Conservation (phyloP, 192 early-diverging fungal genomes). For the Backusella australiensis region DNA sequence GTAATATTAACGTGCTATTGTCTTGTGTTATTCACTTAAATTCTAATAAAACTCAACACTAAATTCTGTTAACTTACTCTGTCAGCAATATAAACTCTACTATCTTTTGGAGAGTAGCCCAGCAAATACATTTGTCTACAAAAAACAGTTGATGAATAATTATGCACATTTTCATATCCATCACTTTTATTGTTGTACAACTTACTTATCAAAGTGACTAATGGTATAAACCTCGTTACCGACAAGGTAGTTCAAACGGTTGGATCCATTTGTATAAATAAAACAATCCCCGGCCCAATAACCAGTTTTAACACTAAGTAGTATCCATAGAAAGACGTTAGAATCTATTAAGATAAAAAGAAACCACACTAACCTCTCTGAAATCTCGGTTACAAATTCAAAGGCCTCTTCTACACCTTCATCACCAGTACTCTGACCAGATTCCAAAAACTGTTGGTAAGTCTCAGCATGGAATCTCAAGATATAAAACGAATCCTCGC, state of each 20-base stretch:
- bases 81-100: conserved; percentile 91
- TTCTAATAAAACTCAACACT: background rate
- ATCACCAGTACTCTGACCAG: conserved; percentile 71
- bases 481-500: conserved; percentile 95
- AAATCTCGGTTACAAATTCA: conserved; percentile 93
- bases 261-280: conserved; percentile 90
- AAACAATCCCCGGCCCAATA: conserved; percentile 99
- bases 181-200: background rate
- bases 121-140: conserved; percentile 81
- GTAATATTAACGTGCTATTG: conserved; percentile 81
- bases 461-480: conserved; percentile 87
- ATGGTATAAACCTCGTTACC: conserved; percentile 94
- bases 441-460: conserved; percentile 68
- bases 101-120: conserved; percentile 92
- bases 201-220: conserved; percentile 91
- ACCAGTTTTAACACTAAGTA: conserved; percentile 82
- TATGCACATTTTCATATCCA: background rate
- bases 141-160: background rate
- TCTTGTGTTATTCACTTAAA: background rate
- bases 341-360: background rate
- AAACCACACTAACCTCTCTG: conserved; percentile 45
- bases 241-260: conserved; percentile 95
- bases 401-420: conserved; percentile 97
- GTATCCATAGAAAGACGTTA: background rate
- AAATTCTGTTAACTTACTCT: conserved; percentile 46